A percentile compares a stretch with the other conserved stretches of the same genome.
These are phyloP conservation scores for Fabrea salina DNA, from an alignment of 169 alveolate genomes.

Conservation along the genomic window DNA sequence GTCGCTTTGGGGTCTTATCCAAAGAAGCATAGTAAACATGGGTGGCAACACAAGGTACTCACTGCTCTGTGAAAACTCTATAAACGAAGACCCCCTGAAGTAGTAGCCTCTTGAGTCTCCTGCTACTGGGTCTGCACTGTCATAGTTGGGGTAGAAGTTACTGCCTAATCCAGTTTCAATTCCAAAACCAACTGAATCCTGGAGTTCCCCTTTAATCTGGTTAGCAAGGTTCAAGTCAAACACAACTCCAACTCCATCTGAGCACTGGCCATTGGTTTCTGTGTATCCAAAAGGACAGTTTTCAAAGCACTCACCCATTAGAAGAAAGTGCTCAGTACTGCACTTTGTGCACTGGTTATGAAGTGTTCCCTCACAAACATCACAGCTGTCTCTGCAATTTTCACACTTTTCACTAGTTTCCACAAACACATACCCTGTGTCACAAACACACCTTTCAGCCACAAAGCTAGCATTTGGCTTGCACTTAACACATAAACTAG, in stretches of 20 bases:
- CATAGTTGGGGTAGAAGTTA: conserved; percentile 9
- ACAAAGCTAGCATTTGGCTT: not conserved
- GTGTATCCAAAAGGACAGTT: conserved; percentile 14
- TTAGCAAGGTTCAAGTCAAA: conserved; percentile 2
- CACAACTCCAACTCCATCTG: not conserved
- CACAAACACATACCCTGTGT: not conserved
- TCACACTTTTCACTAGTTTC: not conserved
- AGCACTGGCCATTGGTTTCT: not conserved
- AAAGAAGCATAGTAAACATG: not conserved
- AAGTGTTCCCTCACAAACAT: not conserved
- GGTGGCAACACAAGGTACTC: not conserved
- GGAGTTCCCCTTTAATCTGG: not conserved
- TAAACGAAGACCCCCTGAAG: conserved; percentile 1
- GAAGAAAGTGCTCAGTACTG: not conserved
- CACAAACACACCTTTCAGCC: not conserved
- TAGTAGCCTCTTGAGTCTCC: conserved; percentile 19
- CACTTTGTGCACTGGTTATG: conserved; percentile 10
- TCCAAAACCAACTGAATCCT: not conserved
- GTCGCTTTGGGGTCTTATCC: not conserved
- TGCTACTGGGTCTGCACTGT: conserved; percentile 4
- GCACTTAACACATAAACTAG: not conserved
- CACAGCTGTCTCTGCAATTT: not conserved
- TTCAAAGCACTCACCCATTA: not conserved
- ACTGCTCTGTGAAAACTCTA: not conserved
- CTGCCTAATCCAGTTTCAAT: not conserved